Percentiles rank a stretch among this genome's conserved stretches.
These are phyloP conservation scores for Cinchona pubescens DNA, from an alignment of 257 asterid species.

Conservation along the genomic window DNA sequence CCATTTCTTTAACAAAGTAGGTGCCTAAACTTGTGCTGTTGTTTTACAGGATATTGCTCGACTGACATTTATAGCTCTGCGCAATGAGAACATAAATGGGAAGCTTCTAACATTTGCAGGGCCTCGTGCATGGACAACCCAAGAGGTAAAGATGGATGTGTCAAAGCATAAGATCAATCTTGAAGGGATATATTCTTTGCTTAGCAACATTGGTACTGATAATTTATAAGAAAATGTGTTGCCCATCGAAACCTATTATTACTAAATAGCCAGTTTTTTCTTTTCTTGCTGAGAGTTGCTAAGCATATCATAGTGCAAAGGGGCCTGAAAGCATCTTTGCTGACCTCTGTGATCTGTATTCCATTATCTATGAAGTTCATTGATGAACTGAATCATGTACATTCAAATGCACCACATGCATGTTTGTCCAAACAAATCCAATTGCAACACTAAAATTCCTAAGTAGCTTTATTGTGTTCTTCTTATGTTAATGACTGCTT, in stretches of 20 bases:
- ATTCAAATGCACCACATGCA: background rate
- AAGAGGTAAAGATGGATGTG: constrained; percentile 62
- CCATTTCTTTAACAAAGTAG: constrained; percentile 11
- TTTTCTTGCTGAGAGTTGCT: background rate
- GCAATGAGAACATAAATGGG: constrained; percentile 77
- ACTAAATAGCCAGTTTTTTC: background rate
- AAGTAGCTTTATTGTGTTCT: background rate
- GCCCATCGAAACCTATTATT: background rate
- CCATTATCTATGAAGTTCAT: background rate
- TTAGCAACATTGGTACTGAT: no score
- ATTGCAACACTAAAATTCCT: background rate
- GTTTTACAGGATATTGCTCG: constrained; percentile 83
- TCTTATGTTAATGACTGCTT: background rate
- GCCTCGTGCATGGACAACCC: constrained; percentile 99
- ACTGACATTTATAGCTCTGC: constrained; percentile 83
- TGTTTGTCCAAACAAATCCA: background rate
- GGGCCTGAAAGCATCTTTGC: background rate
- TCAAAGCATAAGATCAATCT: background rate
- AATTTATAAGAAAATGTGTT: no score
- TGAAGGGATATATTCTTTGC: background rate
- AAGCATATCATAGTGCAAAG: background rate
- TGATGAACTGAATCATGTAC: background rate
- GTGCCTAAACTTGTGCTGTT: constrained; percentile 13
- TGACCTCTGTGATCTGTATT: background rate
- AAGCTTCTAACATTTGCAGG: constrained; percentile 94